Base-by-base conservation (phyloP, 1,284 basidiomycete genomes). In the Ustilago bromivora region DNA sequence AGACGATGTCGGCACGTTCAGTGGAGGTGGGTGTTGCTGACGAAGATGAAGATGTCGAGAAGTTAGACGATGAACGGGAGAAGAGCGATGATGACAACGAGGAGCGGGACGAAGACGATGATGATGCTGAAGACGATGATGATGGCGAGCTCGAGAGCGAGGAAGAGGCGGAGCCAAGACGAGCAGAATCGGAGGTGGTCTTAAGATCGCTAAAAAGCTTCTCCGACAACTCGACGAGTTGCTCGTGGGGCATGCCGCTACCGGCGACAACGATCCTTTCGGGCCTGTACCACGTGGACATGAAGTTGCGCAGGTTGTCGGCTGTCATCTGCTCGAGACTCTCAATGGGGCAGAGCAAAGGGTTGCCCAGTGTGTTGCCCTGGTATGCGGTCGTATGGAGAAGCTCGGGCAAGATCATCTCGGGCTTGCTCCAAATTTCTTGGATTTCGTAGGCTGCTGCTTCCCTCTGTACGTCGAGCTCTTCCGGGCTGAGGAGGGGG, bases 221-320 rank as follows among this genome's bases (percentile, higher is more conserved):
- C 85, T 95, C 90, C 0, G 91, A 90, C 23, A 96, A 89, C 81
- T 94, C 92, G 31, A 98, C 92, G 4, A 99, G 89, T 77, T 94
- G 90, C 80, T 94, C 91, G 84, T 98, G 96, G 23, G 89, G 90
- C 90, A 99, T 93, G 11, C 96, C 96, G 3, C 93, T 93, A 28
- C 95, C 96, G 2, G 96, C 95, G 55, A 98, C 89, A 55, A 98
- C 95, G 90, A 98, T 96, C 58, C 94, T 88, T 83, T 98, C 95
- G 0, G 96, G 95, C 56, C 90, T 89, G 87, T 95, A 98, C 95
- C 95, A 98, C 51, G 92, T 90, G 64, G 89, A 88, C 89, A 94
- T 91, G 80, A 90, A 93, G 17, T 89, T 88, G 66, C 90, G 89
- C 76, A 98, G 88, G 35, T 91, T 88, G 52, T 89, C 86, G 51